These are phyloP conservation scores for Apophysomyces elegans DNA, from an alignment of 371 early-diverging fungal genomes.

Conservation along the genomic window DNA sequence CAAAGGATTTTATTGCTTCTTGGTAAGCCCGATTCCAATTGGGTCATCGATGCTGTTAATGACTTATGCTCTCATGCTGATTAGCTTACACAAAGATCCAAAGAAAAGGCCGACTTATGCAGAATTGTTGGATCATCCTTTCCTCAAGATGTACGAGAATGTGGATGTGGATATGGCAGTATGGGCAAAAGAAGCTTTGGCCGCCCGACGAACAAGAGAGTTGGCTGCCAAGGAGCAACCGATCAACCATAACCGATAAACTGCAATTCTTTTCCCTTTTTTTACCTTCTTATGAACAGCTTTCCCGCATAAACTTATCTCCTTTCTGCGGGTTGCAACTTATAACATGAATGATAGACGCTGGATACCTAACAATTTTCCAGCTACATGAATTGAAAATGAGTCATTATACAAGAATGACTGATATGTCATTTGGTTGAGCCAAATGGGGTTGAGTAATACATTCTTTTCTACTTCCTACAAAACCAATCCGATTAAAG, in stretches of 20 bases:
- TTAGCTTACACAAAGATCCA: slow-evolving; percentile 79
- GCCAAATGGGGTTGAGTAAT: no score
- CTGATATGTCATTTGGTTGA: no score
- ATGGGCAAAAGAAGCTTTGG: slow-evolving; percentile 64
- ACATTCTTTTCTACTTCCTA: no score
- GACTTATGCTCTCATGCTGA: slow-evolving; percentile 3
- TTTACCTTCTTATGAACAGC: not conserved
- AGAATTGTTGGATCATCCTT: slow-evolving; percentile 76
- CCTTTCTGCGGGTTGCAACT: not conserved
- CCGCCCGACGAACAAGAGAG: slow-evolving; percentile 4
- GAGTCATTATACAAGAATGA: no score
- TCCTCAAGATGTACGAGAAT: slow-evolving; percentile 63
- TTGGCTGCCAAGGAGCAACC: not conserved
- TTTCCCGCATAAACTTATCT: not conserved
- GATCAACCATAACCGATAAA: not conserved
- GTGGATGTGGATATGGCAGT: slow-evolving; percentile 80
- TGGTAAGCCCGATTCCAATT: slow-evolving; percentile 52
- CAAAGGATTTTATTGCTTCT: slow-evolving; percentile 77
- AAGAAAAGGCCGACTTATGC: slow-evolving; percentile 73
- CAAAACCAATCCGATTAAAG: no score
- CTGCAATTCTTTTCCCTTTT: not conserved
- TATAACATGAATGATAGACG: not conserved
- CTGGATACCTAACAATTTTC: no score
- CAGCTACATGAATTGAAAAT: no score
- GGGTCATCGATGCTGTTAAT: not conserved